Evolutionary conservation across 257 asterid genomes (phyloP).

Genomic region (Anisodus tanguticus): DNA sequence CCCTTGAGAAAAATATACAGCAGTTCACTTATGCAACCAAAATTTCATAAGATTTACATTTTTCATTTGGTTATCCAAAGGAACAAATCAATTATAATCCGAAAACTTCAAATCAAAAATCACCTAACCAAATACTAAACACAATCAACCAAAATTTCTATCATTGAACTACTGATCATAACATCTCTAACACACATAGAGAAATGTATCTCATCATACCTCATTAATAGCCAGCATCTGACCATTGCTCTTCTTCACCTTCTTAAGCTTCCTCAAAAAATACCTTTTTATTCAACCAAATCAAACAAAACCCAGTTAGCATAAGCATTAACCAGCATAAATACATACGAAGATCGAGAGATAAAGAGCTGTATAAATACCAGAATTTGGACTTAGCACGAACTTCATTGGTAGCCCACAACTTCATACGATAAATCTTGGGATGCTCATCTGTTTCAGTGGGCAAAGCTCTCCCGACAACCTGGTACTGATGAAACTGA

Average conservation of each 20-base stretch:
- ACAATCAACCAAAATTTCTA: neutral
- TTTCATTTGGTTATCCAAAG: neutral
- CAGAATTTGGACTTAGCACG: constrained; percentile 92
- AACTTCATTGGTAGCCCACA: constrained; percentile 47
- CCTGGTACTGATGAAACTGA: constrained; percentile 94
- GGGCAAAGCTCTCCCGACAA: constrained; percentile 86
- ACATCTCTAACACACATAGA: neutral
- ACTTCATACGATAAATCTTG: constrained; percentile 92
- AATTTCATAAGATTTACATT: neutral
- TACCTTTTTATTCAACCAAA: constrained; percentile 52
- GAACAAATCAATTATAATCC: neutral
- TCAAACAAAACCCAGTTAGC: neutral
- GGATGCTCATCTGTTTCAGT: constrained; percentile 84
- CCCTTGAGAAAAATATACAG: neutral
- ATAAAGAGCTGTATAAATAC: constrained; percentile 24
- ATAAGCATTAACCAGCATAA: neutral
- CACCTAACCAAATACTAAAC: neutral
- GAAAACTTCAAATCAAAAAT: neutral
- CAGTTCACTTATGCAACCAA: neutral
- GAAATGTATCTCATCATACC: constrained; percentile 41
- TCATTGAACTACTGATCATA: neutral
- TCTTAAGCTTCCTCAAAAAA: constrained; percentile 85
- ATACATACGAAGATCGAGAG: neutral
- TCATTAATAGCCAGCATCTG: constrained; percentile 90
- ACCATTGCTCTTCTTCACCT: constrained; percentile 86